Evolutionary conservation across 305 asterid species (phyloP).

Genomic region (Galium porrigens): DNA sequence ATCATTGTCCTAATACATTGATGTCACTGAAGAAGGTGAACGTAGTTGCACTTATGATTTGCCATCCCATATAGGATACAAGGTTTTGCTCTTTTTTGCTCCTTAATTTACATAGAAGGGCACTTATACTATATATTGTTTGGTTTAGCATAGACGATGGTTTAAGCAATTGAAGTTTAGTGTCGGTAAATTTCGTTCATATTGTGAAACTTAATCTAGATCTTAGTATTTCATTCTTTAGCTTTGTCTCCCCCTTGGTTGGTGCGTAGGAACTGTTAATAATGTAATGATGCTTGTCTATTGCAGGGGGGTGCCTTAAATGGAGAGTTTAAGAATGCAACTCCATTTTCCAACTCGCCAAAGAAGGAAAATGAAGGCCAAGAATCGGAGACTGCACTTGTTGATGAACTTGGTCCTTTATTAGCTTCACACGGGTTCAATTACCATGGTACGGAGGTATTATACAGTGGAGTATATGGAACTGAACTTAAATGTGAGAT

Average conservation of each 20-base stretch:
- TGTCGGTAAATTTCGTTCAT: not conserved
- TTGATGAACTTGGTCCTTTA: conserved; percentile 68
- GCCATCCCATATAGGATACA: not conserved
- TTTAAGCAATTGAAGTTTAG: not conserved
- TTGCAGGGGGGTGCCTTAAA: conserved; percentile 71
- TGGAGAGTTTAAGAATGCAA: conserved; percentile 76
- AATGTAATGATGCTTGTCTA: conserved; percentile 5
- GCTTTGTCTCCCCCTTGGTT: not conserved
- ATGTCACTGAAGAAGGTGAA: not conserved
- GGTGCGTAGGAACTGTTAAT: not conserved
- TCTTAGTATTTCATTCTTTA: not conserved
- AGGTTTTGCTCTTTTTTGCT: not conserved
- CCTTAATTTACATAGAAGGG: not conserved
- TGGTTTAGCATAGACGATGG: not conserved
- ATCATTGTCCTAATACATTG: not conserved
- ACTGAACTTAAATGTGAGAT: conserved; percentile 76
- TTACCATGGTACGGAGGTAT: conserved; percentile 75
- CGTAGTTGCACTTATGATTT: not conserved
- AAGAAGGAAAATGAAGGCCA: conserved; percentile 26
- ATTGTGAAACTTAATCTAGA: not conserved
- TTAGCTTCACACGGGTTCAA: conserved; percentile 58
- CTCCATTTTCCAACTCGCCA: conserved; percentile 57
- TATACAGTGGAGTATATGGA: conserved; percentile 84
- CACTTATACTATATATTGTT: not conserved
- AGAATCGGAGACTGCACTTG: conserved; percentile 47